phyloP scores from a whole-genome alignment of 177 flowering plant genomes.

The Vitis hybrid region DNA sequence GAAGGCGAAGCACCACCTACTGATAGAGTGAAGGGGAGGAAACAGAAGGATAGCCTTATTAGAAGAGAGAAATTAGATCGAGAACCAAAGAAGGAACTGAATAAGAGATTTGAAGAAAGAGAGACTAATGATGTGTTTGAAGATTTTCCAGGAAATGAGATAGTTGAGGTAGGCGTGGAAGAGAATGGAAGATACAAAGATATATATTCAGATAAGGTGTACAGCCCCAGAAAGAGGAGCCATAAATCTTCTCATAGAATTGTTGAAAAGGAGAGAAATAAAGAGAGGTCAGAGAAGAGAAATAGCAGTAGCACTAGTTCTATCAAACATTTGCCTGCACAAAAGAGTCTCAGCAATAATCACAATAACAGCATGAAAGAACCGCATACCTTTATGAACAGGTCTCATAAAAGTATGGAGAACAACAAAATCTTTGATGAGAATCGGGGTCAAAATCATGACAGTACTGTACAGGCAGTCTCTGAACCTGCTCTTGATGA shows the following conservation, averaged over 20 bases:
- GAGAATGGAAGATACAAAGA: conserved; percentile 18
- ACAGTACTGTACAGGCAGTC: conserved; percentile 9
- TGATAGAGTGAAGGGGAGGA: conserved; percentile 17
- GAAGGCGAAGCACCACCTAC: conserved; percentile 19
- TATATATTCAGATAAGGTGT: conserved; percentile 14
- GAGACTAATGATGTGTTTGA: conserved; percentile 12
- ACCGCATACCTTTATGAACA: conserved; percentile 9
- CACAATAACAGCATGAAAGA: conserved; percentile 20
- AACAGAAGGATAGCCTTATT: conserved; percentile 24
- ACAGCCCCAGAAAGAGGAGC: conserved; percentile 16
- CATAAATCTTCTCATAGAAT: conserved; percentile 12
- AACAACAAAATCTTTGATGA: conserved; percentile 24
- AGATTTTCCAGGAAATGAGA: conserved; percentile 22
- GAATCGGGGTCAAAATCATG: conserved; percentile 19
- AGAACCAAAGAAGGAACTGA: conserved; percentile 13
- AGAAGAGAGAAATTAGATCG: conserved; percentile 12
- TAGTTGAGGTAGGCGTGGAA: conserved; percentile 23
- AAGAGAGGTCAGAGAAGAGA: conserved; percentile 22
- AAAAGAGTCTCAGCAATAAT: conserved; percentile 8
- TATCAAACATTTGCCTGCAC: conserved; percentile 15
- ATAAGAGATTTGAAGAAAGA: conserved; percentile 20
- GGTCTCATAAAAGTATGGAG: conserved; percentile 22
- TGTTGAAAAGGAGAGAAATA: conserved; percentile 14
- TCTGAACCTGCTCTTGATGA: conserved; percentile 61
- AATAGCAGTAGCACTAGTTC: conserved; percentile 9